phyloP scores from a whole-genome alignment of 805 yeast genomes.

The Ogataea degrootiae region DNA sequence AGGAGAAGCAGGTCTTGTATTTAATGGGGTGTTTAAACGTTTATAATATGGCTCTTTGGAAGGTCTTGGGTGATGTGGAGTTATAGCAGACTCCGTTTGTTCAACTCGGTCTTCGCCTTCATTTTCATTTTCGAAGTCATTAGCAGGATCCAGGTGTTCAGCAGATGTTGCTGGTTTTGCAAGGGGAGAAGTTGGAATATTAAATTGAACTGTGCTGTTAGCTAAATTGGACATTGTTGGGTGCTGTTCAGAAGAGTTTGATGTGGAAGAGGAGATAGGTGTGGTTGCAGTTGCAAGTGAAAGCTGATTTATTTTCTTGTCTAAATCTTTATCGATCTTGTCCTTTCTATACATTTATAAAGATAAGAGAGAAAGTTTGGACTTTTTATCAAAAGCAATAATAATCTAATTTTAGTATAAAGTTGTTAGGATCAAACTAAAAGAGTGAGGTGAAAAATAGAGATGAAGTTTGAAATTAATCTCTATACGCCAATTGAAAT shows the following conservation, averaged over 20 bases:
- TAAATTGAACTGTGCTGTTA: neutral
- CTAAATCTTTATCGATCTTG: conserved; percentile 20
- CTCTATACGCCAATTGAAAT: no score
- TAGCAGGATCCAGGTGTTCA: neutral
- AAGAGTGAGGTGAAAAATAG: no score
- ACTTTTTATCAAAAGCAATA: neutral
- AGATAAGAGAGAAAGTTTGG: neutral
- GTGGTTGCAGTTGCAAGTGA: conserved; percentile 3
- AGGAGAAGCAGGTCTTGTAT: conserved; percentile 77
- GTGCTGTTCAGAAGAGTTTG: neutral
- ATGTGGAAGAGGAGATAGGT: neutral
- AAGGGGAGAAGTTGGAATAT: conserved; percentile 19
- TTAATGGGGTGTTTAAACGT: conserved; percentile 51
- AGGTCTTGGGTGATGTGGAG: conserved; percentile 26
- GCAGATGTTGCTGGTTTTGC: conserved; percentile 18
- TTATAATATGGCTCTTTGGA: conserved; percentile 32
- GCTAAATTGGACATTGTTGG: neutral
- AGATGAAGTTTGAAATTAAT: no score
- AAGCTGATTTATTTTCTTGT: conserved; percentile 9
- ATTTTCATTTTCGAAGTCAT: conserved; percentile 3
- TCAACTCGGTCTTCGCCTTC: neutral
- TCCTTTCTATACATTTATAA: conserved; percentile 18
- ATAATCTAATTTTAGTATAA: neutral
- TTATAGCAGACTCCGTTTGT: conserved; percentile 1
- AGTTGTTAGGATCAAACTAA: no score